Evolutionary conservation across 2,329 filamentous ascomycete genomes (phyloP).

Genomic region (Ilyonectria robusta): DNA sequence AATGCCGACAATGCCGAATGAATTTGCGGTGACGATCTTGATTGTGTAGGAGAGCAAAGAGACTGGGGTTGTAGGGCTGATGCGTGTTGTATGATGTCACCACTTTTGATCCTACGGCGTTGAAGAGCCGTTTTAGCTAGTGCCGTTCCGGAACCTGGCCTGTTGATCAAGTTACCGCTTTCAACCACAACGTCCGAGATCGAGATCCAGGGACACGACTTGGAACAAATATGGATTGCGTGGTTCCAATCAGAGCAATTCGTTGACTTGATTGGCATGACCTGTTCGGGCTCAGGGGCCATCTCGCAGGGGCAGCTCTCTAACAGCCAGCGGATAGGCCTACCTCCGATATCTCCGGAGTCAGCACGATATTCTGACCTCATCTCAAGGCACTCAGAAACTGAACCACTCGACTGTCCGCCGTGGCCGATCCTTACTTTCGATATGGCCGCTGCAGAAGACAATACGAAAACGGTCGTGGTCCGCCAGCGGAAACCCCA

Average conservation of each 20-base stretch:
- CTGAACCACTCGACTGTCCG: background rate
- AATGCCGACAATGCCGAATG: conserved; percentile 10
- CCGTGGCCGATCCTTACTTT: background rate
- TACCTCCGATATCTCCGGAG: background rate
- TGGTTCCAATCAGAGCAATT: background rate
- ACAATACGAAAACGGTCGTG: conserved; percentile 10
- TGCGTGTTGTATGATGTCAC: conserved; percentile 29
- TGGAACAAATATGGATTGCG: background rate
- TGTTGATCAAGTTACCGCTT: conserved; percentile 7
- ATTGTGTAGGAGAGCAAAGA: background rate
- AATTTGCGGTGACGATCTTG: conserved; percentile 12
- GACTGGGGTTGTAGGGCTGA: conserved; percentile 26
- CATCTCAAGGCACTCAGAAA: background rate
- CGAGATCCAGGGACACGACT: background rate
- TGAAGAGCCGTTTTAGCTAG: background rate
- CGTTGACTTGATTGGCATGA: background rate
- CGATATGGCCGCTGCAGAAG: conserved; percentile 26
- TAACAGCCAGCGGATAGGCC: background rate
- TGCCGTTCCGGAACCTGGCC: background rate
- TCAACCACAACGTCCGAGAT: conserved; percentile 12
- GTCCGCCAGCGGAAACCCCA: conserved; percentile 56
- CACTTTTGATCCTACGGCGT: background rate
- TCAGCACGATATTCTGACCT: background rate
- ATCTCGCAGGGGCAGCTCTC: background rate
- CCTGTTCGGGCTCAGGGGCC: background rate